A percentile compares a stretch with the other conserved stretches of the same genome.
Evolutionary conservation across 2,329 filamentous ascomycete genomes (phyloP).

Genomic region (Eutypella sp.): DNA sequence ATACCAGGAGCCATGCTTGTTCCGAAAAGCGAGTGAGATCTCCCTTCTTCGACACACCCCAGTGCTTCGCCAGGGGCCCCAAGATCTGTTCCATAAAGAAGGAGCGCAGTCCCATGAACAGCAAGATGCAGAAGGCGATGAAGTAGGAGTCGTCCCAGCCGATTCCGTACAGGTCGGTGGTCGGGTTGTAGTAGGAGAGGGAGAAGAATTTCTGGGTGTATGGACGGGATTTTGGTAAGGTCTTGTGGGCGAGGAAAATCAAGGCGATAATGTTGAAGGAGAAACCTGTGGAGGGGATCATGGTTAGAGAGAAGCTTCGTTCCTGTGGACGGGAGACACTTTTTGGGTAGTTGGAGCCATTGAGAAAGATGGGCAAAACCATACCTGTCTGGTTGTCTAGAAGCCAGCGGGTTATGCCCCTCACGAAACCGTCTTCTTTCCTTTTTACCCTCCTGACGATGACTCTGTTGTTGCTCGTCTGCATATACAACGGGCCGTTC

Average conservation of each 20-base stretch:
- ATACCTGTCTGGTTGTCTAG: constrained; percentile 77
- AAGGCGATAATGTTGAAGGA: constrained; percentile 81
- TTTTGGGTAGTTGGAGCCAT: not conserved
- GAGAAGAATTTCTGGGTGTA: constrained; percentile 85
- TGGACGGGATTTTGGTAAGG: constrained; percentile 72
- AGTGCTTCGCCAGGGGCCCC: constrained; percentile 66
- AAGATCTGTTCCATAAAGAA: constrained; percentile 83
- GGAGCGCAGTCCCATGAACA: constrained; percentile 83
- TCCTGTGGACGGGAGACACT: not conserved
- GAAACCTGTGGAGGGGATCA: constrained; percentile 53
- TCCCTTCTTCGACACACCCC: constrained; percentile 73
- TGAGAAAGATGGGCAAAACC: constrained; percentile 22
- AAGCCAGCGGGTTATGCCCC: constrained; percentile 62
- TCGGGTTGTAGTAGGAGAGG: constrained; percentile 74
- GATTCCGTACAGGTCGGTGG: constrained; percentile 64
- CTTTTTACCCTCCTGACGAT: constrained; percentile 53
- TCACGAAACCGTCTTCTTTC: constrained; percentile 58
- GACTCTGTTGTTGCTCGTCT: constrained; percentile 48
- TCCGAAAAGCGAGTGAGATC: constrained; percentile 80
- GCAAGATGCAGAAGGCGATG: constrained; percentile 71
- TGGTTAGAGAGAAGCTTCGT: constrained; percentile 11
- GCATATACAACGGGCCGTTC: constrained; percentile 55
- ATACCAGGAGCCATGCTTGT: constrained; percentile 86
- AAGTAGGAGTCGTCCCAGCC: constrained; percentile 77
- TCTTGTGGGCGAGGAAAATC: constrained; percentile 74